These are phyloP conservation scores for Baudoinia panamericana DNA, from an alignment of 495 filamentous ascomycete genomes.

Conservation along the genomic window DNA sequence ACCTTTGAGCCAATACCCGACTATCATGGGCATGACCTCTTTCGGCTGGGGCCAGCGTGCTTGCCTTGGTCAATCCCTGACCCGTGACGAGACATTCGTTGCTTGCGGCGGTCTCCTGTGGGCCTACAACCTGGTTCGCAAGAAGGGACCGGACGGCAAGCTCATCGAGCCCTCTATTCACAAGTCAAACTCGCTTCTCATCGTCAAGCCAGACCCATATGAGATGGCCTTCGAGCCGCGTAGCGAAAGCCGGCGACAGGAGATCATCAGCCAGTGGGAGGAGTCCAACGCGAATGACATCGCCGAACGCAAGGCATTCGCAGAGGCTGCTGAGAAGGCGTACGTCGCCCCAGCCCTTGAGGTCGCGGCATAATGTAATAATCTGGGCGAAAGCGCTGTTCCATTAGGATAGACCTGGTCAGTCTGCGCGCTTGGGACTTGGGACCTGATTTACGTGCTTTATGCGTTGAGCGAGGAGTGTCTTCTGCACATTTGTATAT, in stretches of 20 bases:
- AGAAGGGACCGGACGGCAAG: slow-evolving; percentile 30
- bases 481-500: too few species aligned
- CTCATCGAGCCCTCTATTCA: slow-evolving; percentile 31
- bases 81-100: slow-evolving; percentile 29
- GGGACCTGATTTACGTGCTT: too few species aligned
- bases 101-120: slow-evolving; percentile 24
- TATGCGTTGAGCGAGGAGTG: too few species aligned
- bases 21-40: slow-evolving; percentile 37
- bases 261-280: slow-evolving; percentile 23
- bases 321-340: slow-evolving; percentile 13
- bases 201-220: slow-evolving; percentile 30
- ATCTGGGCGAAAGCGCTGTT: too few species aligned
- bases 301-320: slow-evolving; percentile 17
- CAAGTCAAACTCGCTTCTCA: slow-evolving; percentile 27
- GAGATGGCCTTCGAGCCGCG: slow-evolving; percentile 27
- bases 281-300: slow-evolving; percentile 18
- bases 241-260: slow-evolving; percentile 13
- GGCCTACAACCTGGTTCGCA: slow-evolving; percentile 28
- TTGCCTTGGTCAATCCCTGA: slow-evolving; percentile 41
- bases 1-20: slow-evolving; percentile 27
- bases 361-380: too few species aligned
- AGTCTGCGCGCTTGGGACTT: too few species aligned
- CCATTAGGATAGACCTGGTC: too few species aligned
- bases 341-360: too few species aligned
- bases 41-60: slow-evolving; percentile 36